Base-by-base conservation (phyloP, 1,284 basidiomycete species). In the Ganoderma sp. region DNA sequence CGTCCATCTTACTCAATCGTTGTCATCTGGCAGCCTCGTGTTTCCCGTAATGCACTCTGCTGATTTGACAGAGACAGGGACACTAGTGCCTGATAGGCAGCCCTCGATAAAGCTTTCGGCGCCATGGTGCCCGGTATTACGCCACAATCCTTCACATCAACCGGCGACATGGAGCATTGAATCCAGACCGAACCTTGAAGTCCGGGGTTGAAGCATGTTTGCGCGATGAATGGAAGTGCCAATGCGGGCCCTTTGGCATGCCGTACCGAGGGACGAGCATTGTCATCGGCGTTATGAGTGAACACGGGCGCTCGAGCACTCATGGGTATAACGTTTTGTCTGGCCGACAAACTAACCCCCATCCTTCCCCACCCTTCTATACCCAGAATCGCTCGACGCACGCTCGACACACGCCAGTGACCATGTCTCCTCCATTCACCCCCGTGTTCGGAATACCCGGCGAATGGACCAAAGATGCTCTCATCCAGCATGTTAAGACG, bases 401-500 rank as follows among this genome's bases (percentile, higher is more conserved):
- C 37, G 19, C n/a, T 50, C 48, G 22, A 50, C 19, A 50, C n/a
- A 50, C 48, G 37, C 37, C n/a, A 50, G 48, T 56, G 8, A 6
- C 32, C 4, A 56, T 56, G 54, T 17, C 28, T 39, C 25, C 28
- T 25, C 25, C 41, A 48, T 66, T 54, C 28, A 59, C 37, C 42
- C 65, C 65, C 15, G 65, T 61, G 8, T 22, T 17, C 19, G 45
- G 59, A 22, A 50, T 28, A 12, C 65, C 65, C 7, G 7, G 3
- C 4, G 3, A 66, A 3, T 66, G 65, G 65, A 66, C 45, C 10
- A 66, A 66, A 42, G 17, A 56, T 12, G 48, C 52, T 22, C 60
- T 66, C 59, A 54, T 66, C 25, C 34, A 66, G 9, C 65, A 66
- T 56, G 60, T 66, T 19, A 50, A 61, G 50, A 61, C 65, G 3